Conservation (phyloP, 1,139 yeast species). For the Yamadazyma mexicana region DNA sequence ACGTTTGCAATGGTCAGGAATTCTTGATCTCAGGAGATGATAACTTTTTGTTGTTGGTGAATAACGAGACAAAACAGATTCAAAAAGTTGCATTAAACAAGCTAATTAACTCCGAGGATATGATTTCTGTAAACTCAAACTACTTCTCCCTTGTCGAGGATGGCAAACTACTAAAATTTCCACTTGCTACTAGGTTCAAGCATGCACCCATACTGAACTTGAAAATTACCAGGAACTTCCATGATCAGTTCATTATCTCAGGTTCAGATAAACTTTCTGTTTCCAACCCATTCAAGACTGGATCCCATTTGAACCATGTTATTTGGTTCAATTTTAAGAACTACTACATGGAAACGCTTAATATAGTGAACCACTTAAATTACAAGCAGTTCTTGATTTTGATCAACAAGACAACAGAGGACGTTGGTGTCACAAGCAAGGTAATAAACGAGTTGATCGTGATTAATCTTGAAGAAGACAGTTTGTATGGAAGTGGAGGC, state of each 20-base stretch:
- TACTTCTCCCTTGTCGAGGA: conserved; percentile 28
- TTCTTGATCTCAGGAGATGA: conserved; percentile 30
- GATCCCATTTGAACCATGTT: conserved; percentile 31
- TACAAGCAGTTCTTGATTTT: conserved; percentile 34
- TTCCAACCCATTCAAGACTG: conserved; percentile 35
- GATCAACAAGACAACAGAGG: conserved; percentile 28
- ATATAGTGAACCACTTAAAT: conserved; percentile 39
- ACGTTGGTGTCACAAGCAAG: conserved; percentile 14
- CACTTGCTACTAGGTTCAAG: conserved; percentile 34
- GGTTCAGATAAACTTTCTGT: conserved; percentile 33
- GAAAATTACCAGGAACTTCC: conserved; percentile 23
- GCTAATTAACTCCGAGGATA: conserved; percentile 15
- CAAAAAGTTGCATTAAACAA: conserved; percentile 24
- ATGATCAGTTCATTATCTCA: conserved; percentile 32
- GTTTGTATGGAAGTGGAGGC: conserved; percentile 40
- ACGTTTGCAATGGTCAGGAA: conserved; percentile 24
- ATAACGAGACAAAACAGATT: conserved; percentile 17
- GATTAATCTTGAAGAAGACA: conserved; percentile 28
- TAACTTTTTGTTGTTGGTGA: conserved; percentile 23
- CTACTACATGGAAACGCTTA: conserved; percentile 33
- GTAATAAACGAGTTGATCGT: conserved; percentile 40
- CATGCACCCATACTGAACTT: conserved; percentile 21
- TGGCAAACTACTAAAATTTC: conserved; percentile 24
- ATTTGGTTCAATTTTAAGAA: conserved; percentile 44
- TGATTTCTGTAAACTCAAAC: conserved; percentile 25